Evolutionary conservation across 2,329 filamentous ascomycete species (phyloP).

Genomic region (Nakataea oryzae): DNA sequence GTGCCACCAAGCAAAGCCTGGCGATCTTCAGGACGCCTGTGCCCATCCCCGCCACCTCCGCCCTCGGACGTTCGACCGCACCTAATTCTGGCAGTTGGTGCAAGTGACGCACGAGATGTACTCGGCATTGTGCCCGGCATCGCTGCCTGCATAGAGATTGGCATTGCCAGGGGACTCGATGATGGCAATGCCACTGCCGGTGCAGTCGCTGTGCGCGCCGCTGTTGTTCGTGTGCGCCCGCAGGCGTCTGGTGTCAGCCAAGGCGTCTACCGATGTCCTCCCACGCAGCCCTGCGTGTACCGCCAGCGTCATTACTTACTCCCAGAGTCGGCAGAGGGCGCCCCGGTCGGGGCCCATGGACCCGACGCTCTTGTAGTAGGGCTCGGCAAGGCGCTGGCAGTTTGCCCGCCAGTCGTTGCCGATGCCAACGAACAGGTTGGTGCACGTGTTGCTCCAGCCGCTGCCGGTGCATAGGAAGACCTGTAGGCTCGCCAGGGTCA

Average conservation of each 20-base stretch:
- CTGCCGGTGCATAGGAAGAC: conserved; percentile 1
- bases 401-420: neutral
- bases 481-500: neutral
- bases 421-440: neutral
- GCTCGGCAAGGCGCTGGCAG: conserved; percentile 1
- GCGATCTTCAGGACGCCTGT: too few species aligned
- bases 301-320: neutral
- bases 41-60: too few species aligned
- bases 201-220: neutral
- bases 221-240: neutral
- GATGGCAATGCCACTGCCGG: conserved; percentile 1
- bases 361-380: neutral
- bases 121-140: neutral
- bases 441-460: neutral
- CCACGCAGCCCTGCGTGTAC: neutral
- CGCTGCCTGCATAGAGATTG: neutral
- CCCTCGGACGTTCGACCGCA: too few species aligned
- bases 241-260: neutral
- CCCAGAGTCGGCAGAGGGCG: conserved; percentile 2
- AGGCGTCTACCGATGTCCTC: neutral
- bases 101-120: conserved; percentile 2
- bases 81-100: neutral
- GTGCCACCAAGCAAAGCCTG: too few species aligned
- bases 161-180: neutral
- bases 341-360: conserved; percentile 1